Percentiles rank a stretch among this genome's conserved stretches.
These are phyloP conservation scores for Podospora appendiculata DNA, from an alignment of 495 filamentous ascomycete genomes.

Conservation along the genomic window DNA sequence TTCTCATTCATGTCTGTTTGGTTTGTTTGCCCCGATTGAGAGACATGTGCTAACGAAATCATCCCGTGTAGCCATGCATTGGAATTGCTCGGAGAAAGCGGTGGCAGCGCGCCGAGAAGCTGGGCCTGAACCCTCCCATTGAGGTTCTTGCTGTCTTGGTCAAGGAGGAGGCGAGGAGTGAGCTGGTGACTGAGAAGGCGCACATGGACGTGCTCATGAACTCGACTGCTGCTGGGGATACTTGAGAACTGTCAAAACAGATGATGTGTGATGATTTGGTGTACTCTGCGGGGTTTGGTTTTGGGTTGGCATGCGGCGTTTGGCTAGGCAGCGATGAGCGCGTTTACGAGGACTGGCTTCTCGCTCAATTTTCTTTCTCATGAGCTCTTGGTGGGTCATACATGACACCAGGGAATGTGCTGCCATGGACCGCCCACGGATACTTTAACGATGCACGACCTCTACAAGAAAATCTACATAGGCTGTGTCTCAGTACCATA, in stretches of 20 bases:
- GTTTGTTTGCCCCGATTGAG: not conserved
- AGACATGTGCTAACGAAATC: not conserved
- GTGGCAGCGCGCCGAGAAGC: slow-evolving; percentile 74
- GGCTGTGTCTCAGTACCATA: slow-evolving; percentile 67
- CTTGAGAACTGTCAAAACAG: slow-evolving; percentile 2
- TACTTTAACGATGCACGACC: not conserved
- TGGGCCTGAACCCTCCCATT: slow-evolving; percentile 78
- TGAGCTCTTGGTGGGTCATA: no score
- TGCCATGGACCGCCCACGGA: not conserved
- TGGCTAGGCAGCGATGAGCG: not conserved
- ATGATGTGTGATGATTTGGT: slow-evolving; percentile 1
- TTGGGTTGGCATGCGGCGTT: not conserved
- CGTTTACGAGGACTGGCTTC: not conserved
- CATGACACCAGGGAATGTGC: not conserved
- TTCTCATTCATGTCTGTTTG: not conserved
- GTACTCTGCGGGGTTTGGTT: not conserved
- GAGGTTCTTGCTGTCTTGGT: slow-evolving; percentile 86
- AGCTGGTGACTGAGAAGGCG: slow-evolving; percentile 47
- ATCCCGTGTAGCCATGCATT: slow-evolving; percentile 64
- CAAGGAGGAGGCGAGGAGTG: slow-evolving; percentile 53
- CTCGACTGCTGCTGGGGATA: slow-evolving; percentile 27
- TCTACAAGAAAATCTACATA: not conserved
- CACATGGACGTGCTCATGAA: slow-evolving; percentile 77
- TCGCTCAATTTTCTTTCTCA: not conserved
- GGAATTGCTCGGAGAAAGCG: slow-evolving; percentile 75